Base-by-base conservation (phyloP, 306 rosid species). In the Morella rubra region DNA sequence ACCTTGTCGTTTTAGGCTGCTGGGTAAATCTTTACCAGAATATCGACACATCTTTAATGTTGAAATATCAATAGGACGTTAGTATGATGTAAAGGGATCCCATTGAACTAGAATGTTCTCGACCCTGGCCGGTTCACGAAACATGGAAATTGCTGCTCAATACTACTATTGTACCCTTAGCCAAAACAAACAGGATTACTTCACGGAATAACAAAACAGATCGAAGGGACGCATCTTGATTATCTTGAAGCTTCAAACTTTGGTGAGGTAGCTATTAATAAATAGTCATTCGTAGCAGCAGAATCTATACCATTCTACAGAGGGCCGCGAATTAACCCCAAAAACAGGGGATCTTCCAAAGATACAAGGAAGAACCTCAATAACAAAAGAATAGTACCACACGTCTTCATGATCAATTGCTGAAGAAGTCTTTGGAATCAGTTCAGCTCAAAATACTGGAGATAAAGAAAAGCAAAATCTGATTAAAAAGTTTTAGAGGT, bases 371-470 rank as follows among this genome's bases (percentile, higher is more conserved):
- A 84, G 58, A 71, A 76, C 66, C 65, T 53, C 73, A 32, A 81
- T 20, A 75, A 13, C 8, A 16, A 76, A 69, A 78, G 67, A 77
- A 69, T 72, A 54, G 56, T 65, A 62, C 81, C 85, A 15, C 49
- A 77, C n/a, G 55, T 56, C 65, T 49, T 79, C 45, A 83, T 40
- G 73, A 44, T 76, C 60, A 67, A 60, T 56, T 11, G 60, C 56
- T 72, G 69, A 67, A 75, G 67, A 76, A 73, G 81, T 71, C 41
- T 69, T 76, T 22, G 68, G 44, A 41, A 83, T 77, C 72, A 73
- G 73, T 53, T 89, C 89, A 91, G 50, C 69, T 79, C 80, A 90
- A 86, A 44, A 74, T 46, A 77, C 97, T 91, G 95, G 37, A 77
- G 76, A 85, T 68, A 80, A 58, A 68, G 16, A 54, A 70, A 75